Percentiles rank a stretch among this genome's conserved stretches.
Evolutionary conservation across 305 asterid species (phyloP).

Genomic region (Lippia alba): DNA sequence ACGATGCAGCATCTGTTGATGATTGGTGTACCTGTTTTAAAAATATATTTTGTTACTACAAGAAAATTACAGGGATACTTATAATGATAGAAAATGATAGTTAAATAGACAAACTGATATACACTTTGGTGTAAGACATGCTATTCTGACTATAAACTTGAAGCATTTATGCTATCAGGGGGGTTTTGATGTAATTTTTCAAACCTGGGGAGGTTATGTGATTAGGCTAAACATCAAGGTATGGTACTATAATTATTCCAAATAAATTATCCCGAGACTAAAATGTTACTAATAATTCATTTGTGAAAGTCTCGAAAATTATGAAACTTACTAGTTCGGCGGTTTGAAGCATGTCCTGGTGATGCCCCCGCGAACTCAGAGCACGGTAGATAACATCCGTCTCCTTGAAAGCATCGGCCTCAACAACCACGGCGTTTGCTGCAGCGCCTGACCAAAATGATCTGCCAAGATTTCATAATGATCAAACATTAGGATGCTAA

Average conservation of each 20-base stretch:
- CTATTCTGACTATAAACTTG: too few species aligned
- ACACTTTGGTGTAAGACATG: too few species aligned
- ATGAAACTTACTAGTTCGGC: conserved; percentile 69
- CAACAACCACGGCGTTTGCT: conserved; percentile 82
- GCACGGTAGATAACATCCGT: conserved; percentile 87
- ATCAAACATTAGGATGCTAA: neutral
- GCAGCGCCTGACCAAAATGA: conserved; percentile 84
- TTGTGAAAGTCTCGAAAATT: neutral
- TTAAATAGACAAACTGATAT: too few species aligned
- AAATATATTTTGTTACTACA: neutral
- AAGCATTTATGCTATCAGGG: too few species aligned
- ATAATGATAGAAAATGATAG: too few species aligned
- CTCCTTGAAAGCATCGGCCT: conserved; percentile 97
- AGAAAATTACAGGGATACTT: neutral
- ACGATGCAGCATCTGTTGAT: conserved; percentile 96
- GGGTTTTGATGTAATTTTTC: too few species aligned
- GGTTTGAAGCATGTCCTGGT: conserved; percentile 95
- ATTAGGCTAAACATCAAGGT: too few species aligned
- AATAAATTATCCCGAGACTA: too few species aligned
- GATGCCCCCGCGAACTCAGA: conserved; percentile 82
- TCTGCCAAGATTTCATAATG: conserved; percentile 41
- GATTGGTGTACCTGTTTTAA: conserved; percentile 83
- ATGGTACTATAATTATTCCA: too few species aligned
- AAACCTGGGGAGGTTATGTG: too few species aligned
- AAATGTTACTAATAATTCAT: too few species aligned